Percentiles rank a stretch among this genome's conserved stretches.
Conservation (phyloP, 805 yeast species). For the Candida silvatica region DNA sequence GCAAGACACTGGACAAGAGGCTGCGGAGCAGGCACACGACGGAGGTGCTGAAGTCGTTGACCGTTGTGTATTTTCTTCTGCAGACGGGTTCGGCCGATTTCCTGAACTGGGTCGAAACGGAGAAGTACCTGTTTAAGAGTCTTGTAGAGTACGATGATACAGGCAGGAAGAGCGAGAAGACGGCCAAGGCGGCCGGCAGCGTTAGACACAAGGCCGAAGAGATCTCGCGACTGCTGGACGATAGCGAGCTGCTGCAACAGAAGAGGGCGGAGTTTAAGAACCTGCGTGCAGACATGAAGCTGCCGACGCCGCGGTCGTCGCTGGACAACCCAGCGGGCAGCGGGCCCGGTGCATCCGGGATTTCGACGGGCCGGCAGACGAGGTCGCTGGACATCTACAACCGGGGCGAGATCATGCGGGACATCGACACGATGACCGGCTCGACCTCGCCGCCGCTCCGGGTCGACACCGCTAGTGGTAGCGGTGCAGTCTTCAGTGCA, state of each 20-base stretch:
- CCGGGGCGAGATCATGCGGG: conserved; percentile 1
- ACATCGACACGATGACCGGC: not conserved
- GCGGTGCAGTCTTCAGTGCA: not conserved
- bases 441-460: not conserved
- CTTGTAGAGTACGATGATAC: conserved; percentile 22
- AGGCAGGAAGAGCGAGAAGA: conserved; percentile 14
- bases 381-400: conserved; percentile 4
- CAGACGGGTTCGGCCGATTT: conserved; percentile 48
- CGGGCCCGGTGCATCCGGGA: conserved; percentile 6
- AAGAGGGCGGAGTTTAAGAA: conserved; percentile 34
- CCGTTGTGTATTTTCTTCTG: conserved; percentile 41
- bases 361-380: conserved; percentile 4
- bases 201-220: conserved; percentile 30
- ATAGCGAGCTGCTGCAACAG: conserved; percentile 25
- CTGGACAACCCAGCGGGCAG: conserved; percentile 10
- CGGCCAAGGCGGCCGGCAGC: conserved; percentile 19
- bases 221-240: conserved; percentile 23
- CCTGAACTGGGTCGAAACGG: conserved; percentile 37
- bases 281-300: conserved; percentile 31
- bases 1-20: conserved; percentile 31
- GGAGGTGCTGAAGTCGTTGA: conserved; percentile 39
- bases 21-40: conserved; percentile 29
- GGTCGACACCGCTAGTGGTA: not conserved
- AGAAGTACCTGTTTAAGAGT: conserved; percentile 19
- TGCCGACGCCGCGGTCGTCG: conserved; percentile 20